Evolutionary conservation across 768 basidiomycete species (phyloP).

Genomic region (Auriculariales sp.): DNA sequence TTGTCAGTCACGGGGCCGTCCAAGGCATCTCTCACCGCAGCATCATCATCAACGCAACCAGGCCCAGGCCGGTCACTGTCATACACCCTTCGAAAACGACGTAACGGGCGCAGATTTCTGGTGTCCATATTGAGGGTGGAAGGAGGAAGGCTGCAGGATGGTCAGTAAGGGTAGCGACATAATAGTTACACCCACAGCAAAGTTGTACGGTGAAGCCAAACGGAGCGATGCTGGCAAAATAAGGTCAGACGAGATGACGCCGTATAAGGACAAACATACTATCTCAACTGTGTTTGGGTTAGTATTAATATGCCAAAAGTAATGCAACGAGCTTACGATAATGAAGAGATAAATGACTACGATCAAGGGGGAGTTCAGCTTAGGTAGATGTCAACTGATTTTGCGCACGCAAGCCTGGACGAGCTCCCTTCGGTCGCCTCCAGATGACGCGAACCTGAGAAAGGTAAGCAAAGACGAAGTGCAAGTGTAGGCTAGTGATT

Average conservation of each 20-base stretch:
- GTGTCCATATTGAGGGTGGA: neutral
- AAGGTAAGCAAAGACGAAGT: too few relatives aligned
- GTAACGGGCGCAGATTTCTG: conserved; percentile 13
- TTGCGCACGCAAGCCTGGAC: neutral
- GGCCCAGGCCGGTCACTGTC: conserved; percentile 36
- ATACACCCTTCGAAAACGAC: conserved; percentile 24
- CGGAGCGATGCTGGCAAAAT: neutral
- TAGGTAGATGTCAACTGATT: neutral
- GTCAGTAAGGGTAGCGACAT: neutral
- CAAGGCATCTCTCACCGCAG: conserved; percentile 35
- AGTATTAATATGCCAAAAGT: too few relatives aligned
- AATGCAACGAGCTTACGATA: neutral
- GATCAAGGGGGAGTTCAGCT: too few relatives aligned
- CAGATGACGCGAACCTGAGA: neutral
- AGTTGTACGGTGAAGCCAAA: neutral
- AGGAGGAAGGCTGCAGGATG: neutral
- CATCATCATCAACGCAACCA: conserved; percentile 45
- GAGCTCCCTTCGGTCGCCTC: neutral
- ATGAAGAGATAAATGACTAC: neutral
- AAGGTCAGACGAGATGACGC: neutral
- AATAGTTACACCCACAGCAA: neutral
- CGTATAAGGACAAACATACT: too few relatives aligned
- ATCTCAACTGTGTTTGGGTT: too few relatives aligned
- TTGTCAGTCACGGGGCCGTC: too few relatives aligned
- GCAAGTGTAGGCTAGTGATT: neutral